Base-by-base conservation (phyloP, 352 stramenopile genomes). In the Paralagenidium karlingii region DNA sequence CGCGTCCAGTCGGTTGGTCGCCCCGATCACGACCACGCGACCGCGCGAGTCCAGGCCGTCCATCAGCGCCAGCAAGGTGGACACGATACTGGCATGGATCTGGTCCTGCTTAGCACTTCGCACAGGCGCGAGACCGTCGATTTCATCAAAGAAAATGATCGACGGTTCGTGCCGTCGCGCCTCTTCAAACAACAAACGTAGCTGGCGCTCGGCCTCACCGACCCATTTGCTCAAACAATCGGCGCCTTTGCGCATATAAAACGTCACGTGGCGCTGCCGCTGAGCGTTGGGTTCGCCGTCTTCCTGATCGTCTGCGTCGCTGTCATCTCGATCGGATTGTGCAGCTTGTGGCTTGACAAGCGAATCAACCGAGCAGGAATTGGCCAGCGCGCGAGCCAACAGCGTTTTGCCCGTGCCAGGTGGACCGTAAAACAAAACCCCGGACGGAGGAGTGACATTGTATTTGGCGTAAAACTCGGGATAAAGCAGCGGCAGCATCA, bases 11-110 rank as follows among this genome's bases (percentile, higher is more conserved):
- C 94, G 75, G 51, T 99, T 99, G 0, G 96, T 99, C 5, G 96
- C 96, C 12, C 83, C 96, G 42, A 99, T 89, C n/a, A 99, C 93
- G 19, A 99, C 71, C 1, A 99, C 93, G 21, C 91, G 88, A 34
- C 73, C 75, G 13, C 78, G 73, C 0, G 63, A 63, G 42, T 89
- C 73, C 53, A 92, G 80, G 5, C 87, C 87, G 38, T 96, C 87
- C 85, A 96, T 96, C 15, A 96, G 57, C 20, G 86, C 87, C 12
- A 96, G 55, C 43, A 96, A 51, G 3, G 87, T 96, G 4, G 86
- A 96, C 20, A 96, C 83, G 25, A 96, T 94, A 2, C 78, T 94
- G 4, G 80, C 80, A 50, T 96, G 85, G 40, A 96, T 96, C 48
- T 96, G 85, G 47, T 96, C 84, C 49, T 96, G 87, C 26, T 96